Percentiles rank a stretch among this genome's conserved stretches.
These are phyloP conservation scores for Sphaceloma murrayae DNA, from an alignment of 2,329 filamentous ascomycete species.

Conservation along the genomic window DNA sequence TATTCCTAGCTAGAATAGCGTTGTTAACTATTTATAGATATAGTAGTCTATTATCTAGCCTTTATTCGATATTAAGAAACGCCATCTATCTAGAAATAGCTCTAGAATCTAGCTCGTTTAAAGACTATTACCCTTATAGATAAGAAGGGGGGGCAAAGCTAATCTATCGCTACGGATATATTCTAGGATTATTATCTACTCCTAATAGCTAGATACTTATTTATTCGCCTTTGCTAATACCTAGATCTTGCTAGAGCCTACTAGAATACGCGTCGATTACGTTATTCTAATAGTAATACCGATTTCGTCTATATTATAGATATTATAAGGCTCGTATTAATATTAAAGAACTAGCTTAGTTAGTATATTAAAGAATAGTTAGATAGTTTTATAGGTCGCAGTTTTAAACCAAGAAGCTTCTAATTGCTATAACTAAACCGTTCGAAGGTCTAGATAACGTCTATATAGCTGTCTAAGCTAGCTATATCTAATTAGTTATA, in stretches of 20 bases:
- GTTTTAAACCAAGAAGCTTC: neutral
- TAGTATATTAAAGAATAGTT: neutral
- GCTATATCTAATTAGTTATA: neutral
- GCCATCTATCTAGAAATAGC: neutral
- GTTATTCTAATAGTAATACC: neutral
- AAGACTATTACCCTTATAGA: neutral
- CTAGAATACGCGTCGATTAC: neutral
- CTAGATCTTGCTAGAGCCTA: too few relatives aligned
- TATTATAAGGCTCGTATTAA: neutral
- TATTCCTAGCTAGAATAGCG: neutral
- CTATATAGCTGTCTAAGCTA: neutral
- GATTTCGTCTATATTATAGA: slow-evolving; percentile 1
- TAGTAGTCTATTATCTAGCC: neutral
- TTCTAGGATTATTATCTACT: slow-evolving; percentile 3
- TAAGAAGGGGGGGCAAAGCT: neutral
- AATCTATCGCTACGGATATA: neutral
- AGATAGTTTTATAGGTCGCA: neutral
- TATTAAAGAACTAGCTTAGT: neutral
- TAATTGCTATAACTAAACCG: neutral
- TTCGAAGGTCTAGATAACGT: neutral
- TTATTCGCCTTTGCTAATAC: neutral
- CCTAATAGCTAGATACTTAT: neutral
- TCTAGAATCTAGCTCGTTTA: neutral
- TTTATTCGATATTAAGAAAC: slow-evolving; percentile 1
- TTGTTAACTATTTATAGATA: neutral